Percentiles rank a stretch among this genome's conserved stretches.
These are phyloP conservation scores for Wickerhamia fluorescens DNA, from an alignment of 805 yeast genomes.

Conservation along the genomic window DNA sequence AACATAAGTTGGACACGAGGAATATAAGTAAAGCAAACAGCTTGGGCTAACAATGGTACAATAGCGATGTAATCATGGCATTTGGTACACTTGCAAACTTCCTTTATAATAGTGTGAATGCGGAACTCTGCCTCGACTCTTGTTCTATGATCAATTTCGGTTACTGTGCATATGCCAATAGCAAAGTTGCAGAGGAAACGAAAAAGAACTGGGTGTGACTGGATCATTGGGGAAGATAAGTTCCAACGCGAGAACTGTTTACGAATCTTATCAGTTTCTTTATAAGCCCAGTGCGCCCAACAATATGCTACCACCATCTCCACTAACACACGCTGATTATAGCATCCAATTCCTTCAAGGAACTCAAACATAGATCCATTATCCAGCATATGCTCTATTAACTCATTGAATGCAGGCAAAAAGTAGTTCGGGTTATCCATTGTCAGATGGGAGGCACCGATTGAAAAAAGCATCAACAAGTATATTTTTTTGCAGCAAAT, in stretches of 20 bases:
- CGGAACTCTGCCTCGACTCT: slow-evolving; percentile 9
- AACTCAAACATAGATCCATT: slow-evolving; percentile 27
- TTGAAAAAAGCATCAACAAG: slow-evolving; percentile 22
- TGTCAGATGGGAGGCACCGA: slow-evolving; percentile 22
- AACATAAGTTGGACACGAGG: slow-evolving; percentile 13
- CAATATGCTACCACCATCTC: slow-evolving; percentile 40
- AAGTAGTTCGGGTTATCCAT: slow-evolving; percentile 31
- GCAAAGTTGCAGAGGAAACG: slow-evolving; percentile 28
- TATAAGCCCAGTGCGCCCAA: slow-evolving; percentile 37
- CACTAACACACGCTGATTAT: slow-evolving; percentile 21
- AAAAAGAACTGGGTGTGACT: slow-evolving; percentile 21
- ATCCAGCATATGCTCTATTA: slow-evolving; percentile 36
- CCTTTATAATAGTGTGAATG: slow-evolving; percentile 11
- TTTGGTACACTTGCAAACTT: slow-evolving; percentile 8
- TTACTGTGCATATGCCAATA: slow-evolving; percentile 20
- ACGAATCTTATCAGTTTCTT: slow-evolving; percentile 7
- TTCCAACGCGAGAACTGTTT: slow-evolving; percentile 26
- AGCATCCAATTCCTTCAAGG: slow-evolving; percentile 13
- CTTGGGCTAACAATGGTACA: slow-evolving; percentile 29
- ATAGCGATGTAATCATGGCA: slow-evolving; percentile 25
- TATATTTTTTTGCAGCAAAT: background rate
- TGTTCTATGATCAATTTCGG: slow-evolving; percentile 10
- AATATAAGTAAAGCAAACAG: slow-evolving; percentile 18
- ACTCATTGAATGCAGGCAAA: slow-evolving; percentile 27
- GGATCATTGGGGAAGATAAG: slow-evolving; percentile 20